A percentile compares a stretch with the other conserved stretches of the same genome.
phyloP scores from a whole-genome alignment of 768 basidiomycete species.

The Mycena capillaripes region DNA sequence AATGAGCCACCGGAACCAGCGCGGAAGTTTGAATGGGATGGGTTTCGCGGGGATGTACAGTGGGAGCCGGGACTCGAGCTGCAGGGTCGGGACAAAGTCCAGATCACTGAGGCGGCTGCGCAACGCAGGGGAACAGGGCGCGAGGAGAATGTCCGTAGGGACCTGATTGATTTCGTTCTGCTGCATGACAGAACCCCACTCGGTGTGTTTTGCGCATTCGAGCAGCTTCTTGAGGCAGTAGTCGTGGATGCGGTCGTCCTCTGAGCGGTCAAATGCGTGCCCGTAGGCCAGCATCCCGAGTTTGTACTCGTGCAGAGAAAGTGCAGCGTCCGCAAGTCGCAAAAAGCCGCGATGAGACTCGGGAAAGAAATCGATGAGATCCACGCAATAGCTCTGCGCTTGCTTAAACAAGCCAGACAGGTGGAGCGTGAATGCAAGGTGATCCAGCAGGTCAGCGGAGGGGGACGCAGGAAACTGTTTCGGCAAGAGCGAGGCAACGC shows the following conservation, averaged over 20 bases:
- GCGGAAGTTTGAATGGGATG: slow-evolving; percentile 57
- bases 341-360: slow-evolving; percentile 62
- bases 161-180: slow-evolving; percentile 58
- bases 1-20: slow-evolving; percentile 75
- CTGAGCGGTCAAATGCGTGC: slow-evolving; percentile 56
- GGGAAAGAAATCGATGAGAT: slow-evolving; percentile 48
- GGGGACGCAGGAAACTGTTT: slow-evolving; percentile 48
- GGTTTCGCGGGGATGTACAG: slow-evolving; percentile 51
- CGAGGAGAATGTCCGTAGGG: slow-evolving; percentile 49
- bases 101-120: slow-evolving; percentile 50
- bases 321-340: slow-evolving; percentile 62
- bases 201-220: slow-evolving; percentile 61
- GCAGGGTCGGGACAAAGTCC: slow-evolving; percentile 52
- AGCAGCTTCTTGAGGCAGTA: slow-evolving; percentile 63
- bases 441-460: slow-evolving; percentile 56
- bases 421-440: slow-evolving; percentile 61
- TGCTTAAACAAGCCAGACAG: slow-evolving; percentile 49
- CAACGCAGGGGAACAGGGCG: slow-evolving; percentile 57
- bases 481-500: slow-evolving; percentile 59
- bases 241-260: slow-evolving; percentile 50
- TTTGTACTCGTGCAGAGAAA: slow-evolving; percentile 52
- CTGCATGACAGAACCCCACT: slow-evolving; percentile 64
- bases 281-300: slow-evolving; percentile 70
- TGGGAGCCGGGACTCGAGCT: slow-evolving; percentile 56
- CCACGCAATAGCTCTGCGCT: slow-evolving; percentile 50